phyloP scores from a whole-genome alignment of 306 rosid genomes.

The Sechiopsis laciniata region DNA sequence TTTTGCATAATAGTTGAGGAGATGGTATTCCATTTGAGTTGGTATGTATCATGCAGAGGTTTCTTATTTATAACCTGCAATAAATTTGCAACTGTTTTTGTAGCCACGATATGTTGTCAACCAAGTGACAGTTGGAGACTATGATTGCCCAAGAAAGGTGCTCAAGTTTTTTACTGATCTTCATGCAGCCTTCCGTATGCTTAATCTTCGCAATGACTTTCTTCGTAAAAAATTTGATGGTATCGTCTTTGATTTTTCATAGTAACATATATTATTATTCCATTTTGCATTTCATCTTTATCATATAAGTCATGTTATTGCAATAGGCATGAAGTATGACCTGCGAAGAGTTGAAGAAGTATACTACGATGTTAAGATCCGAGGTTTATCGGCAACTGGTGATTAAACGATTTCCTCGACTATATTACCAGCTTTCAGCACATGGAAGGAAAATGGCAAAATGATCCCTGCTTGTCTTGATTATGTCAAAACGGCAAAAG shows the following conservation, averaged over 20 bases:
- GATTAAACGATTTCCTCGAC: not conserved
- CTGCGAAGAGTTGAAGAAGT: conserved; percentile 84
- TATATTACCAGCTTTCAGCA: not conserved
- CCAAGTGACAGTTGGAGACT: conserved; percentile 91
- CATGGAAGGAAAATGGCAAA: not conserved
- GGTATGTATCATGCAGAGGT: not conserved
- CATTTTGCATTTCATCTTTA: not conserved
- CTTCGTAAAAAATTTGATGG: conserved; percentile 92
- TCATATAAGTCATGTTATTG: conserved; percentile 16
- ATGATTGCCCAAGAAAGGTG: conserved; percentile 90
- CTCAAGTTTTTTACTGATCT: conserved; percentile 82
- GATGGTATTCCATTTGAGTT: conserved; percentile 3
- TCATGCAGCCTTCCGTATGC: conserved; percentile 87
- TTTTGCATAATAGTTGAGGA: not conserved
- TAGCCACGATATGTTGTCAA: conserved; percentile 98
- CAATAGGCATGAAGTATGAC: conserved; percentile 91
- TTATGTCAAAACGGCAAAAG: not conserved
- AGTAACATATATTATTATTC: not conserved
- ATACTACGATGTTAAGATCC: conserved; percentile 83
- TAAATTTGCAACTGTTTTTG: conserved; percentile 24
- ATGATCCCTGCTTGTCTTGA: not conserved
- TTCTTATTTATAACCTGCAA: not conserved
- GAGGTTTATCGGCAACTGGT: conserved; percentile 62
- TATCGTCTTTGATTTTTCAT: conserved; percentile 21
- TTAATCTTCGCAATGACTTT: conserved; percentile 91